A percentile compares a stretch with the other conserved stretches of the same genome.
Evolutionary conservation across 768 basidiomycete genomes (phyloP).

Genomic region (Xerocomellus amylosporus): DNA sequence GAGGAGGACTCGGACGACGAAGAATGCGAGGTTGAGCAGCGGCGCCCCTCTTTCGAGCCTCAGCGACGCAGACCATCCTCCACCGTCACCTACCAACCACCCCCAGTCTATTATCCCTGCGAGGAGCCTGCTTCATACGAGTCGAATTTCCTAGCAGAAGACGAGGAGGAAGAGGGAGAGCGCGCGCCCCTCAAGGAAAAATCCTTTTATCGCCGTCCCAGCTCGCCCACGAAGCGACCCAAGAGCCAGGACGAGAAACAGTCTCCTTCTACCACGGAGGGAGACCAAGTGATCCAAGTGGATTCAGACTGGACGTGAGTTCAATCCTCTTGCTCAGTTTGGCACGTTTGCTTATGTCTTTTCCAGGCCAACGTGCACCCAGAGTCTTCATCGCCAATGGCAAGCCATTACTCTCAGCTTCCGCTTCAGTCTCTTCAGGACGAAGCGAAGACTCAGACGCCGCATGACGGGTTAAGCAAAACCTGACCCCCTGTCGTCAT

Average conservation of each 20-base stretch:
- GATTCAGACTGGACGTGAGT: constrained; percentile 37
- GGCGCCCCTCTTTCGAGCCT: constrained; percentile 18
- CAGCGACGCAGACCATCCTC: constrained; percentile 28
- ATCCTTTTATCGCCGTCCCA: constrained; percentile 10
- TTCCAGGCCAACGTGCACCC: constrained; percentile 54
- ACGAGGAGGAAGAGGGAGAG: constrained; percentile 27
- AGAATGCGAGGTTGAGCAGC: constrained; percentile 17
- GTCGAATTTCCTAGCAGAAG: constrained; percentile 25
- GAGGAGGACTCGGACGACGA: constrained; percentile 33
- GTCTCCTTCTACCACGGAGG: neutral
- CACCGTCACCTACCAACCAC: constrained; percentile 14
- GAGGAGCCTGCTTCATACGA: constrained; percentile 34
- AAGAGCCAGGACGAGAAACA: constrained; percentile 22
- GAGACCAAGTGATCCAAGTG: constrained; percentile 10
- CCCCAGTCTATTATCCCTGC: constrained; percentile 24
- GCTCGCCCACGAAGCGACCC: constrained; percentile 20
- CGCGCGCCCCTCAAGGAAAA: constrained; percentile 30
- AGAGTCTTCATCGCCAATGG: constrained; percentile 57
- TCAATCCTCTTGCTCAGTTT: neutral
- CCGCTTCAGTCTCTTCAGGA: constrained; percentile 57
- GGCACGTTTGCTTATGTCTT: neutral
- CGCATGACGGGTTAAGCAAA: constrained; percentile 25
- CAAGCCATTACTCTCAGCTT: constrained; percentile 55
- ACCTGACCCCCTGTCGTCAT: constrained; percentile 6
- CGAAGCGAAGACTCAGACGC: constrained; percentile 37